Percentiles rank a stretch among this genome's conserved stretches.
These are phyloP conservation scores for Aspergillus sclerotiicarbonarius DNA, from an alignment of 495 filamentous ascomycete species.

Conservation along the genomic window DNA sequence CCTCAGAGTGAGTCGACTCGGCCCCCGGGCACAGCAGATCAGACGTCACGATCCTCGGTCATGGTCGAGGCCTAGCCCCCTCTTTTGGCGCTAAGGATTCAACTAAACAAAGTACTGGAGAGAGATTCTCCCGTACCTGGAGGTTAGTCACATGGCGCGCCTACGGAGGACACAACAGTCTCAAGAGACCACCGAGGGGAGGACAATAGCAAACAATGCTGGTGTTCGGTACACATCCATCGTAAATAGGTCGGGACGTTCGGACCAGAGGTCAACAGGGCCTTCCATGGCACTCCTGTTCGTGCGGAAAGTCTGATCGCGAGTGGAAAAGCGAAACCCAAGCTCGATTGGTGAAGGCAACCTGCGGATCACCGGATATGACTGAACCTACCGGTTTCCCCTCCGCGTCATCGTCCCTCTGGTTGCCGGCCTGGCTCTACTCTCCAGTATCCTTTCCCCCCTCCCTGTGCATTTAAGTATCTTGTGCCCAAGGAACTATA, in stretches of 20 bases:
- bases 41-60: conserved; percentile 3
- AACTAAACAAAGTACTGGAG: not conserved
- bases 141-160: not conserved
- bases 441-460: conserved; percentile 4
- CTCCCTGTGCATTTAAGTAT: conserved; percentile 6
- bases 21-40: not conserved
- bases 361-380: conserved; percentile 17
- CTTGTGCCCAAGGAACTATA: conserved; percentile 16
- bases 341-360: not conserved
- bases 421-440: not conserved
- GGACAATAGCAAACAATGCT: not conserved
- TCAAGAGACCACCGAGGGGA: no score
- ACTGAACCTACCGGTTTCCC: conserved; percentile 11
- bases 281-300: not conserved
- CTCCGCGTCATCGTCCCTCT: conserved; percentile 23
- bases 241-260: not conserved
- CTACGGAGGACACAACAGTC: not conserved
- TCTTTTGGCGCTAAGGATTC: not conserved
- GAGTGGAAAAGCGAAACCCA: not conserved
- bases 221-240: not conserved
- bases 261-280: not conserved
- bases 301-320: not conserved
- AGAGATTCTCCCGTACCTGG: not conserved
- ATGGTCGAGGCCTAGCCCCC: conserved; percentile 1
- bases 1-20: not conserved